Conservation (phyloP, 2,329 filamentous ascomycete species). For the Epichloe scottii region DNA sequence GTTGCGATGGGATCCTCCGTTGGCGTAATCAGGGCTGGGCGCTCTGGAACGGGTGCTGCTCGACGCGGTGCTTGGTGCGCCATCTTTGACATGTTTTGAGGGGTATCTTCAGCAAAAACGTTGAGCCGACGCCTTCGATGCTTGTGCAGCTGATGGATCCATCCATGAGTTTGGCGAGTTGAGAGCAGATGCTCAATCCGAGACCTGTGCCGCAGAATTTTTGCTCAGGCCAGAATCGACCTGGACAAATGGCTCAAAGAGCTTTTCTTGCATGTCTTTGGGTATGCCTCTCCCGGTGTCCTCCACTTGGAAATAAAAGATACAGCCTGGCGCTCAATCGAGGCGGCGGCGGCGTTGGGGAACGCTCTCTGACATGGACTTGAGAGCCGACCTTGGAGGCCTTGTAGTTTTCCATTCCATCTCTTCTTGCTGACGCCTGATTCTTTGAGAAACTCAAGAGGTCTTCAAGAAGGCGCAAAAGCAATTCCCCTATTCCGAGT, state of each 20-base stretch:
- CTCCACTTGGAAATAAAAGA: conserved; percentile 76
- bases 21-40: conserved; percentile 30
- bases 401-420: conserved; percentile 41
- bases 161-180: conserved; percentile 72
- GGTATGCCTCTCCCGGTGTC: conserved; percentile 84
- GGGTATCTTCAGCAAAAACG: conserved; percentile 73
- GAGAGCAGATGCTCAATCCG: conserved; percentile 79
- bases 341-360: conserved; percentile 38
- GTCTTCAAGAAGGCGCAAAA: conserved; percentile 80
- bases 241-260: conserved; percentile 92
- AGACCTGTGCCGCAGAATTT: conserved; percentile 84
- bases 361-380: conserved; percentile 38
- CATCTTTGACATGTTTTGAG: conserved; percentile 59
- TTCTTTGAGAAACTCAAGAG: conserved; percentile 90
- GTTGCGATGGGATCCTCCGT: conserved; percentile 24
- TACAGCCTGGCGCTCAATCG: conserved; percentile 52
- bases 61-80: conserved; percentile 39
- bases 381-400: conserved; percentile 40
- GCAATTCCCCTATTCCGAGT: conserved; percentile 43
- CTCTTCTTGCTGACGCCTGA: conserved; percentile 31
- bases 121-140: conserved; percentile 60
- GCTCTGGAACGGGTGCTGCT: conserved; percentile 40
- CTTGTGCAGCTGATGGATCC: conserved; percentile 63
- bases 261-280: conserved; percentile 60
- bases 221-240: conserved; percentile 82